Conservation (phyloP, 805 yeast genomes). For the Lipomyces lipofer region DNA sequence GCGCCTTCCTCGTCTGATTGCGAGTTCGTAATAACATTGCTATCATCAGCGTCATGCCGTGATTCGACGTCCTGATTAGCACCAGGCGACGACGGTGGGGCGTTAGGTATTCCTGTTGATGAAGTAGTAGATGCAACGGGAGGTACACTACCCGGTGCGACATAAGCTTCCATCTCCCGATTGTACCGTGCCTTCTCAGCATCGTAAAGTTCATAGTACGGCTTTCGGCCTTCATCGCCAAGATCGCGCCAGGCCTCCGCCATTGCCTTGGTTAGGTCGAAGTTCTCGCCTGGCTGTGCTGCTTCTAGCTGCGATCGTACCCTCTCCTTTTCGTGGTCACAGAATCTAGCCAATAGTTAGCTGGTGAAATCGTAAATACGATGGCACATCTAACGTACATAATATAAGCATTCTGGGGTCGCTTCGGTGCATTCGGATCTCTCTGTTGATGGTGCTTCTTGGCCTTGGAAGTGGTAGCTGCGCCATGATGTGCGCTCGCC, state of each 20-base stretch:
- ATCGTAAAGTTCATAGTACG: conserved; percentile 72
- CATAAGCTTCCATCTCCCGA: conserved; percentile 58
- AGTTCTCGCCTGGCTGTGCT: conserved; percentile 45
- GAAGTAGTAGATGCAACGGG: conserved; percentile 3
- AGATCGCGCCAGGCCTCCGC: conserved; percentile 84
- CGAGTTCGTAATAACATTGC: neutral
- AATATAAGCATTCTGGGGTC: conserved; percentile 88
- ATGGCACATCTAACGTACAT: conserved; percentile 40
- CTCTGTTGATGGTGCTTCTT: conserved; percentile 48
- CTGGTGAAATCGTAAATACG: conserved; percentile 14
- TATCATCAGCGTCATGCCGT: neutral
- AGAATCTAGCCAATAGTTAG: conserved; percentile 49
- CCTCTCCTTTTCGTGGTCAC: conserved; percentile 80
- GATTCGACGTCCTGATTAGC: too few species aligned
- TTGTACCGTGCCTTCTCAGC: conserved; percentile 76
- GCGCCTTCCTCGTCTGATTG: conserved; percentile 14
- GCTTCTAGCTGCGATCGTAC: conserved; percentile 56
- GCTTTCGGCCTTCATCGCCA: conserved; percentile 64
- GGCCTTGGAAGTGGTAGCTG: conserved; percentile 12
- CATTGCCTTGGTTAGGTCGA: conserved; percentile 73
- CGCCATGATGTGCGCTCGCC: neutral
- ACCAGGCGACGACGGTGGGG: neutral
- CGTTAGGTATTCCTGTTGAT: neutral
- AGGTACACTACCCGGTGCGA: conserved; percentile 23
- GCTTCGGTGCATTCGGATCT: conserved; percentile 83